Base-by-base conservation (phyloP, 148 eudicot genomes). In the Polygonum maritimum region DNA sequence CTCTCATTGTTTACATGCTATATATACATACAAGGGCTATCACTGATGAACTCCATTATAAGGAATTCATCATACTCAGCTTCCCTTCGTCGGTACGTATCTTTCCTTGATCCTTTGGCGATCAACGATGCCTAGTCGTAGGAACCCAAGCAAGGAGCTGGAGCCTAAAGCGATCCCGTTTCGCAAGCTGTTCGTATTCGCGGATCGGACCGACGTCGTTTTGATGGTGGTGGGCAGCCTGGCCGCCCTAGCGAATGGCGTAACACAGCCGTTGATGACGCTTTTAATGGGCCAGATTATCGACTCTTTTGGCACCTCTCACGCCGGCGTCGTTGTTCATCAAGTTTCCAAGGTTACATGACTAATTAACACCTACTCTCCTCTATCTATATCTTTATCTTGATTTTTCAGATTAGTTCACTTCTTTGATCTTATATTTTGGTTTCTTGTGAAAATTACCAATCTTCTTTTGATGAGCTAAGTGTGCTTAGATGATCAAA, bases 241-340 rank as follows among this genome's bases (percentile, higher is more conserved):
- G 0, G 79, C 84, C 0, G 91, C 90, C 5, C 48, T 81, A 1
- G 87, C 47, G 18, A 90, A 86, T 63, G 98, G 98, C 0, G 1
- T 90, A 75, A 75, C 91, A 1, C 91, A 85, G 81, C 98, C 98
- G 38, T 63, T 94, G 21, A 88, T 88, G 91, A 85, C 97, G 10
- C 77, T 91, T 11, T 71, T 91, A 36, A 84, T 91, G 71, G 87
- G 92, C 5, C 77, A 84, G 4, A 69, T 94, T 36, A 79, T 94
- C n/a, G 81, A 94, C 45, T 78, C 90, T 11, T 89, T 94, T 48
- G 95, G 91, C 2, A 45, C 38, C 26, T 31, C 90, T 2, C 82
- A 85, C 71, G 79, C 69, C n/a, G 1, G 26, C 2, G 73, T 79
- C 48, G 84, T 88, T 49, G 78, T 89, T 39, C 90, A 86, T 79